Conservation (phyloP, 2,329 filamentous ascomycete genomes). For the Botrytis hyacinthi region DNA sequence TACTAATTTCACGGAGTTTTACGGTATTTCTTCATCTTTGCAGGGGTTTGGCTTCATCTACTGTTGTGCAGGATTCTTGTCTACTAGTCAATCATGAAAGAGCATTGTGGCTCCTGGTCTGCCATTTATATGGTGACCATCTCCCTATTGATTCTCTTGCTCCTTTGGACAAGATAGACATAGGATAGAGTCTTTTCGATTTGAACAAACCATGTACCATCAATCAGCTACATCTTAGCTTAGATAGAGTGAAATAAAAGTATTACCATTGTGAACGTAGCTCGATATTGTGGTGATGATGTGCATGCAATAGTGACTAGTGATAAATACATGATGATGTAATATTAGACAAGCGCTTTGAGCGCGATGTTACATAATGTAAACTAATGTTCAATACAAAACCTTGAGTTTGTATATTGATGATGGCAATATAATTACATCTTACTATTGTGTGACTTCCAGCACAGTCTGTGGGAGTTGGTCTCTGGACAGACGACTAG, state of each 20-base stretch:
- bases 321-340: neutral
- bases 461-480: neutral
- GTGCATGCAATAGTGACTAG: neutral
- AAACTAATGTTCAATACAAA: neutral
- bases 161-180: constrained; percentile 26
- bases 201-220: constrained; percentile 20
- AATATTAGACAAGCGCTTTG: no score
- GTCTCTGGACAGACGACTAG: neutral
- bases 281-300: neutral
- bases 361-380: neutral
- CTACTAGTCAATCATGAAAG: constrained; percentile 17
- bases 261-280: neutral
- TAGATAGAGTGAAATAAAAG: constrained; percentile 15
- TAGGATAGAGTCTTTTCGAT: constrained; percentile 23
- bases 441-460: neutral
- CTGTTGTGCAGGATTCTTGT: constrained; percentile 19
- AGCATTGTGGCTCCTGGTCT: constrained; percentile 19
- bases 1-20: constrained; percentile 15
- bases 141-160: constrained; percentile 24
- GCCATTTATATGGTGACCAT: constrained; percentile 9
- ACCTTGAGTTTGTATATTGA: neutral
- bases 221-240: constrained; percentile 21
- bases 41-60: constrained; percentile 21
- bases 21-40: constrained; percentile 18
- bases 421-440: neutral